Evolutionary conservation across 768 basidiomycete genomes (phyloP), one percentile per base, ranked within the genome.

Genomic region (Trametes coccinea): DNA sequence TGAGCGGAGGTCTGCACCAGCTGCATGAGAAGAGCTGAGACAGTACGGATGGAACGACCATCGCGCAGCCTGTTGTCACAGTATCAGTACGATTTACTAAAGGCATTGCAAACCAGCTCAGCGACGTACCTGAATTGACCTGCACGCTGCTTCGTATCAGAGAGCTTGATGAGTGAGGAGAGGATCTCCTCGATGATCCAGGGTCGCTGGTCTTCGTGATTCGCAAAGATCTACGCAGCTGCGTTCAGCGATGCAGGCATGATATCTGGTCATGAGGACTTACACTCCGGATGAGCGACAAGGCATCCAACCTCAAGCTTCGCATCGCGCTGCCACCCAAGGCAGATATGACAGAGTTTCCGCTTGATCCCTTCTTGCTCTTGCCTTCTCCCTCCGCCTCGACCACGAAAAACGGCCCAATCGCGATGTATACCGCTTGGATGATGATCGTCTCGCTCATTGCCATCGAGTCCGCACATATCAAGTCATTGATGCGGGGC

Each of bases 131-230:
- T 82, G 74, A 95, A 96, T 67, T 92, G 92, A 0, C 93, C 91
- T 51, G 90, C 92, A 66, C 89, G 90, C 74, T 93, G 92, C 72
- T 93, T 97, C 17, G 87, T 85, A 68, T 94, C 92, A 2, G 93
- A 91, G 27, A 95, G 79, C 74, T 93, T 95, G 67, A 91, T 95
- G 56, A 98, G 77, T 0, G 93, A 95, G 8, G 86, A 84, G 30
- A 99, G 70, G 37, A 98, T 95, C 74, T 98, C 97, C 71, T 98
- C 95, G n/a, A 98, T 89, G 64, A 98, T 96, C 95, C 95, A 97
- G 0, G 89, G 86, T 8, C 97, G 79, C 73, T 99, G 97, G 45
- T 89, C 89, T 65, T 92, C 87, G 69, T 98, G 88, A 64, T 89
- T 90, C 11, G 92, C 92, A 67, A 97, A 98, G 34, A 95, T 88